Base-by-base conservation (phyloP, 2,329 filamentous ascomycete species). In the Aureobasidium mangrovei region DNA sequence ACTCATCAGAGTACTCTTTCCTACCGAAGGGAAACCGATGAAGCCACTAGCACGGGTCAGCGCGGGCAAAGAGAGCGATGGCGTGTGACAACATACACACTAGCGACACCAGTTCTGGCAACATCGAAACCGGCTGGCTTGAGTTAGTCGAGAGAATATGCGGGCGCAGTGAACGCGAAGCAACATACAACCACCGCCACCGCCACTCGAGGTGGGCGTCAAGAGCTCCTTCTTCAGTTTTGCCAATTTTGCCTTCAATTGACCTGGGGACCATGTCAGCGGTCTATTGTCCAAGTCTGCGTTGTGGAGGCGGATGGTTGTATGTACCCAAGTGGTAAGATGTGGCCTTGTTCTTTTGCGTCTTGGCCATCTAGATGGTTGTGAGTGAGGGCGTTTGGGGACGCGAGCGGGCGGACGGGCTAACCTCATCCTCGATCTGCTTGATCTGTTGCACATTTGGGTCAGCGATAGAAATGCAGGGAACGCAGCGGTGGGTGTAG, bases 1-100 rank as follows among this genome's bases (percentile, higher is more conserved):
- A 69, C 85, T 95, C 91, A 98, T 96, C 64, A 98, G 78, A 48
- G 93, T 98, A 80, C 89, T 95, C 76, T 98, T 98, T 58, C 93
- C 93, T 59, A 98, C 93, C 1, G 93, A 98, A 1, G 93, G 93
- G 67, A 98, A 98, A 32, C 93, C 93, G 67, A 97, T 96, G 74
- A 97, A 97, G 41, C 91, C 91, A 65, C 61, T 68, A 48, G 27
- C 49, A 29, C 46, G 33, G 43, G 42, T 56, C 24, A 55, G 44
- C 40, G n/a, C 7, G 26, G 10, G 27, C 4, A 7, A 7, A 31
- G n/a, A 6, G 10, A 4, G 8, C 8, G 36, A 33, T 32, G 33
- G 28, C 26, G 10, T 39, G 10, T 26, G 10, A 45, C 9, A 26
- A 76, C 75, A 65, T 73, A 78, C 70, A 98, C 84, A 77, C 88